Conservation (phyloP, 345 rosid genomes). For the Chamaenerion angustifolium region DNA sequence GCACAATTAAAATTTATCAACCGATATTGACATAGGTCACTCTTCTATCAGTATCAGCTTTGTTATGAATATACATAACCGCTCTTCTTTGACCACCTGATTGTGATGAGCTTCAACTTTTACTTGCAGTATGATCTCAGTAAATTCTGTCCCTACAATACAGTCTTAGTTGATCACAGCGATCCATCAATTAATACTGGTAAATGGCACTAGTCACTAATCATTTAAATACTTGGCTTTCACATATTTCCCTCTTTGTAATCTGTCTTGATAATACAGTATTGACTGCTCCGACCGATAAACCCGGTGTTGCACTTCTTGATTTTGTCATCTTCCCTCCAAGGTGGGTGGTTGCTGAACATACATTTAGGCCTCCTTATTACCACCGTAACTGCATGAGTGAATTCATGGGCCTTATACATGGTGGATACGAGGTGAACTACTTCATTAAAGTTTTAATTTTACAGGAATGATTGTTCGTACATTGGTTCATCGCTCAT, state of each 20-base stretch:
- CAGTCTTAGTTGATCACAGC: conserved; percentile 78
- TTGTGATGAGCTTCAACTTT: neutral
- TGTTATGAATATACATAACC: no score
- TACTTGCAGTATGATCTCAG: conserved; percentile 66
- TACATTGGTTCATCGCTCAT: no score
- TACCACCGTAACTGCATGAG: conserved; percentile 99
- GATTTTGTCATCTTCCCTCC: conserved; percentile 97
- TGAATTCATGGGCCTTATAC: conserved; percentile 89
- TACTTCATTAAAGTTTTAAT: neutral
- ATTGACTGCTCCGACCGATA: conserved; percentile 92
- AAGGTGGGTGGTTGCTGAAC: conserved; percentile 92
- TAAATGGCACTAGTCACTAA: conserved; percentile 7
- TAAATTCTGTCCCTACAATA: conserved; percentile 90
- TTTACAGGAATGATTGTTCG: neutral
- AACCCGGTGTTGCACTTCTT: conserved; percentile 88
- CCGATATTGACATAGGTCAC: no score
- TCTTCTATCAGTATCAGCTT: no score
- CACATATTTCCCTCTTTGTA: no score
- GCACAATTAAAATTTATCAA: no score
- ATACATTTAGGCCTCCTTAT: conserved; percentile 91
- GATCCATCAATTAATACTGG: conserved; percentile 97
- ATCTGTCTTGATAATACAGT: conserved; percentile 28
- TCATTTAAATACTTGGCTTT: no score
- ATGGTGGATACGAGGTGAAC: conserved; percentile 86
- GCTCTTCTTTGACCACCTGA: neutral